Percentiles rank a stretch among this genome's conserved stretches.
phyloP scores from a whole-genome alignment of 2,329 filamentous ascomycete species.

The Fusarium austroafricanum region DNA sequence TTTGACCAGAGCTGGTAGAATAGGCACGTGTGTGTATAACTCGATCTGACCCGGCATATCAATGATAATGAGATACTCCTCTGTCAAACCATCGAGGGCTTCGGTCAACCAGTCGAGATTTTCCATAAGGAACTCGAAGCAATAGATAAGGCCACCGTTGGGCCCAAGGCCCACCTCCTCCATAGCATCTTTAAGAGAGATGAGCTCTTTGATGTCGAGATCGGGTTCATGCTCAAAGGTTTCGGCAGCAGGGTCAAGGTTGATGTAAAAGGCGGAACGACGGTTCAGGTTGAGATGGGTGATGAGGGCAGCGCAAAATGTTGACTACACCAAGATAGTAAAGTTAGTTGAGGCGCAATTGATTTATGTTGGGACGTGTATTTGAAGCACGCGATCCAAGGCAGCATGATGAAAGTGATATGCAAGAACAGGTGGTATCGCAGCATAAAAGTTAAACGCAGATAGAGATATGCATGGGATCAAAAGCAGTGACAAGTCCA shows the following conservation, averaged over 20 bases:
- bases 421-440: slow-evolving; percentile 17
- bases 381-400: slow-evolving; percentile 37
- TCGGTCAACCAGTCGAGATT: slow-evolving; percentile 93
- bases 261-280: slow-evolving; percentile 97
- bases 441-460: slow-evolving; percentile 2
- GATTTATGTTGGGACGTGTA: slow-evolving; percentile 1
- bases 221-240: slow-evolving; percentile 91
- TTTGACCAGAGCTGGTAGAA: slow-evolving; percentile 85
- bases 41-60: slow-evolving; percentile 99
- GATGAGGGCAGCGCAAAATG: slow-evolving; percentile 93
- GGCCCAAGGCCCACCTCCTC: slow-evolving; percentile 91
- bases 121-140: slow-evolving; percentile 94
- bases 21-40: slow-evolving; percentile 95
- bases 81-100: slow-evolving; percentile 84
- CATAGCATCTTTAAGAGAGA: slow-evolving; percentile 95
- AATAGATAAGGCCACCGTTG: slow-evolving; percentile 94
- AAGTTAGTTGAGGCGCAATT: slow-evolving; percentile 29
- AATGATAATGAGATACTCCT: slow-evolving; percentile 97
- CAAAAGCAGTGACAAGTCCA: slow-evolving; percentile 18
- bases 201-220: slow-evolving; percentile 94
- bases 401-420: slow-evolving; percentile 21
- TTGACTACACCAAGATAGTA: slow-evolving; percentile 68
- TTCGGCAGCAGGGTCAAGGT: slow-evolving; percentile 96
- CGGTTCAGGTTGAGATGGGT: slow-evolving; percentile 91
- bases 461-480: slow-evolving; percentile 5